Evolutionary conservation across 1,284 basidiomycete species (phyloP), one percentile per base, ranked within the genome.

Genomic region (Trichosporon sp.): DNA sequence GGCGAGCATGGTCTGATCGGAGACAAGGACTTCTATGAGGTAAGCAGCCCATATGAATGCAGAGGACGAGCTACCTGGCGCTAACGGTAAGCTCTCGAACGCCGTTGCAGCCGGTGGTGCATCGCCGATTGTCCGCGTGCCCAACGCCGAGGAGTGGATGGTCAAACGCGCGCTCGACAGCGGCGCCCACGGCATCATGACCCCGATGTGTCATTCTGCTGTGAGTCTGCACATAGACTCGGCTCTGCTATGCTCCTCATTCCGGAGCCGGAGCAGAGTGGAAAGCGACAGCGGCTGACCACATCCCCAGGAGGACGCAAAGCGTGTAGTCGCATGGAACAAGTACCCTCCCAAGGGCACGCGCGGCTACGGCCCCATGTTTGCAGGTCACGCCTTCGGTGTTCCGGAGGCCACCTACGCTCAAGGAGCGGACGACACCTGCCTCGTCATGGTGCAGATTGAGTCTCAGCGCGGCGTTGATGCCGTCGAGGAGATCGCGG

Each of bases 361-460:
- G 11, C 64, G 72, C 32, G 72, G 71, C 10, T 70, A 60, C 36
- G 72, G 72, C 10, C 65, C 68, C 32, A 67, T 69, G 64, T 72
- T 67, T 59, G 37, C 64, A 1, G 60, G 59, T n/a, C 63, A 70
- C 57, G 23, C 63, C 13, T 72, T 70, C 33, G 59, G 61, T 23
- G 19, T 61, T 32, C 3, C 31, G 11, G 70, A 69, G 58, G 66
- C 74, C 2, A 84, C 87, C 40, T 89, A 89, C 70, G 74, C 87
- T 33, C 70, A 74, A 0, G 73, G 77, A 3, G 87, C 87, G 2
- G 88, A 89, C 70, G 82, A 85, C 0, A 77, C 80, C 27, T 76
- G 87, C 16, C 66, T 86, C 23, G 82, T 88, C 25, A 85, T 88
- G 77, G 83, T 86, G 2, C 88, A 88, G 75, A 87, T 88, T 63